Conservation (phyloP, 208 protist genomes). For the Trypanosomatidae sp. region DNA sequence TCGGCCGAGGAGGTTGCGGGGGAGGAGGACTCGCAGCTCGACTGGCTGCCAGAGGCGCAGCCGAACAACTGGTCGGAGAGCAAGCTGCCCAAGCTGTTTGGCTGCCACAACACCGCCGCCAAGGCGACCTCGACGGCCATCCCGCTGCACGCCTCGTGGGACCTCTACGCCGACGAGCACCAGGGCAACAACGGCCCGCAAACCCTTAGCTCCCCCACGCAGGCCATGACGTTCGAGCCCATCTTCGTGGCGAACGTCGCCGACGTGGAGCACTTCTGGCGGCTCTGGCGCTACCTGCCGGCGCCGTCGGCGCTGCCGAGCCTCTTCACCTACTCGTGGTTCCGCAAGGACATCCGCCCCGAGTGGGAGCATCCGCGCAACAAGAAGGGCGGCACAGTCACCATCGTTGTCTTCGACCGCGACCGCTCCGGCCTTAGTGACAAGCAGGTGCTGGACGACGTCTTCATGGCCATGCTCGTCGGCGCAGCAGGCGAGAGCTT, state of each 20-base stretch:
- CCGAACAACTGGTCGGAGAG: constrained; percentile 53
- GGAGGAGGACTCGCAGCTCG: constrained; percentile 32
- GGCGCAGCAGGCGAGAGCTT: constrained; percentile 68
- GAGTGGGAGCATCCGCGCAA: constrained; percentile 89
- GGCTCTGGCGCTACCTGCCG: constrained; percentile 72
- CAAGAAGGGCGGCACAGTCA: constrained; percentile 82
- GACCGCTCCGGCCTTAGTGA: constrained; percentile 73
- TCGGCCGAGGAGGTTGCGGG: no score
- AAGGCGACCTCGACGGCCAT: constrained; percentile 50
- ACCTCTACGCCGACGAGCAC: constrained; percentile 85
- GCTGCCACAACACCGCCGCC: constrained; percentile 60
- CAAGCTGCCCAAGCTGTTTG: constrained; percentile 52
- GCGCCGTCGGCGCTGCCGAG: constrained; percentile 57
- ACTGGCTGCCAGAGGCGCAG: constrained; percentile 37
- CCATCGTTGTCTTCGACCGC: constrained; percentile 77
- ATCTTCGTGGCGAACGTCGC: constrained; percentile 69
- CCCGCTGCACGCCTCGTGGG: constrained; percentile 69
- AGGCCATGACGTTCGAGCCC: constrained; percentile 50
- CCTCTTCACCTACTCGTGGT: constrained; percentile 86
- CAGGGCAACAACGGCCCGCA: no score
- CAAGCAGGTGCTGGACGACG: constrained; percentile 81
- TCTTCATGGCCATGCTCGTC: constrained; percentile 79
- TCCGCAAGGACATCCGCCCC: constrained; percentile 79
- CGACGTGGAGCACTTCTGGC: constrained; percentile 83
- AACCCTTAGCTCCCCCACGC: constrained; percentile 17